These are phyloP conservation scores for Phycomyces nitens DNA, from an alignment of 192 early-diverging fungal species.

Conservation along the genomic window DNA sequence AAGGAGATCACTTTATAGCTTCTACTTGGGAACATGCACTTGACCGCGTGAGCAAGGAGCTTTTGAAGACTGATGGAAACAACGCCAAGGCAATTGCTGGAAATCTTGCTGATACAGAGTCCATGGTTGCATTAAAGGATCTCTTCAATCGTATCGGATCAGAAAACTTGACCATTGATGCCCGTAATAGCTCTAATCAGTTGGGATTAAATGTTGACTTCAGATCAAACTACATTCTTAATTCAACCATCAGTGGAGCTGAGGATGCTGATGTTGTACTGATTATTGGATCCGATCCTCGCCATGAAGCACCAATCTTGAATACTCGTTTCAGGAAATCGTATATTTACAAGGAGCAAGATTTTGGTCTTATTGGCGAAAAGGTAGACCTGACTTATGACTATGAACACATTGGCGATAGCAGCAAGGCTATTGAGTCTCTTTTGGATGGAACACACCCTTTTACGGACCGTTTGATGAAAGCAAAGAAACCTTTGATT, in stretches of 20 bases:
- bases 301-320: slow-evolving; percentile 91
- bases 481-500: slow-evolving; percentile 86
- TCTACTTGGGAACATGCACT: slow-evolving; percentile 87
- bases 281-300: slow-evolving; percentile 91
- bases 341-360: slow-evolving; percentile 74
- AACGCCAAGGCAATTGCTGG: slow-evolving; percentile 85
- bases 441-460: slow-evolving; percentile 63
- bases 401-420: slow-evolving; percentile 75
- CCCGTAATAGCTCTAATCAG: slow-evolving; percentile 39
- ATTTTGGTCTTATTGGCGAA: slow-evolving; percentile 80
- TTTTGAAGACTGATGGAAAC: slow-evolving; percentile 55
- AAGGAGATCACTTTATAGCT: slow-evolving; percentile 75
- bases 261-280: slow-evolving; percentile 94
- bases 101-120: slow-evolving; percentile 88
- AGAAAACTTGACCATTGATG: slow-evolving; percentile 81
- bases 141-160: slow-evolving; percentile 81
- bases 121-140: slow-evolving; percentile 93
- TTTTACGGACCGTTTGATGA: slow-evolving; percentile 68
- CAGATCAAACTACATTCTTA: slow-evolving; percentile 84
- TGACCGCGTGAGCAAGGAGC: slow-evolving; percentile 58
- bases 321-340: slow-evolving; percentile 95
- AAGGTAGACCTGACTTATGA: slow-evolving; percentile 84
- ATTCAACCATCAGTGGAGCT: slow-evolving; percentile 78
- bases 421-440: slow-evolving; percentile 59
- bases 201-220: slow-evolving; percentile 66